Base-by-base conservation (phyloP, 2,329 filamentous ascomycete species). In the Didymosphaeria variabile region DNA sequence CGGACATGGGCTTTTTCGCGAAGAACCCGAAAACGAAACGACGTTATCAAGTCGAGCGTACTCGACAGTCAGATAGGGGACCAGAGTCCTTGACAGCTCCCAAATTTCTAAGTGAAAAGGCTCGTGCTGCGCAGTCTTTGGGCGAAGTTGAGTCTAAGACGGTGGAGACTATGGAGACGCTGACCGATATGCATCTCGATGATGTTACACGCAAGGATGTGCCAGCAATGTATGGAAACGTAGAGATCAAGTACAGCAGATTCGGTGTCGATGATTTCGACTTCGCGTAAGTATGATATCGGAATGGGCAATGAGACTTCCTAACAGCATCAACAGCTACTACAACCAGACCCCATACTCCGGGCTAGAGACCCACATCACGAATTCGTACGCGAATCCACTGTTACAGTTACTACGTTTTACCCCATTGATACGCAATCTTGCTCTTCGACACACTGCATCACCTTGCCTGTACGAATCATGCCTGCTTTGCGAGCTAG, bases 181-280 rank as follows among this genome's bases (percentile, higher is more conserved):
- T 94, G 61, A 86, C 87, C n/a, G 88, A 90, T 40, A 82, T 87
- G 58, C 89, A 91, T 57, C 82, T 94, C 3, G 90, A 91, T 63
- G 85, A 84, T 44, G 90, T 90, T 65, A 87, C 90, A 58, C 91
- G 92, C 65, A 88, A 91, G 44, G 93, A 97, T 59, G 91, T 95
- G 5, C 91, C 94, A 23, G 87, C 91, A 9, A 92, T 95, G 82
- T 99, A 99, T 77, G 90, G 91, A 66, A 94, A 93, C 71, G 91
- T 97, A 12, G 94, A 98, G 77, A 99, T 99, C 81, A 97, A 97
- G 77, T 99, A 98, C 82, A 97, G 94, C 84, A 96, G 93, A 75
- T 99, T 97, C 78, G 95, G 95, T 21, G 93, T 99, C n/a, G 94
- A 98, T 72, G 96, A 99, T 78, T 99, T 99, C 77, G 95, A 99